Base-by-base conservation (phyloP, 345 rosid genomes). In the Eucalyptus rudis region DNA sequence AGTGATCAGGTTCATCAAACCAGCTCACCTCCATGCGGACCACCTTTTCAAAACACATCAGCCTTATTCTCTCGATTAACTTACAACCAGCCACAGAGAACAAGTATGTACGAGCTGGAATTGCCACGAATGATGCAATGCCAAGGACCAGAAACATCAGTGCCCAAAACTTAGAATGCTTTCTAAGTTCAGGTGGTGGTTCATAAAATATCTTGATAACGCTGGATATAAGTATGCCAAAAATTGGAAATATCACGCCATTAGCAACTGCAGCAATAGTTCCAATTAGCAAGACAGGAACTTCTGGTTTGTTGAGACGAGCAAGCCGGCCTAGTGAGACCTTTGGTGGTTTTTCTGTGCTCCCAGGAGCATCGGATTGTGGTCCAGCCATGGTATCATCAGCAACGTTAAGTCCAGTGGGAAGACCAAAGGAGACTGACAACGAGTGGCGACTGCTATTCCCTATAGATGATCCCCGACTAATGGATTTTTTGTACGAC, bases 1-100 rank as follows among this genome's bases (percentile, higher is more conserved):
- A 96, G 90, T 97, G 93, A 86, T 92, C 93, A 27, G 95, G 93
- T 71, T 93, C 95, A 90, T 97, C 99, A 47, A 97, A 97, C 98
- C 99, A 97, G 54, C 97, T 91, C 86, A 96, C 93, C 92, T 97
- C 99, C 99, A 96, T 97, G 62, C 54, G 90, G 90, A 97, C 95
- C 50, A 96, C 96, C 91, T 94, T 97, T 95, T 97, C 94, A 71
- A 96, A 97, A 89, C 99, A 96, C 89, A 94, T 89, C 8, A 96
- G 84, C 89, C 98, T 91, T 80, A 97, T 92, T 86, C 98, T 90
- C 87, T 93, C 93, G 89, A 97, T 93, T 49, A 96, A 84, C 86
- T 91, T 97, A 86, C 93, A 91, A 19, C 99, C 99, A 7, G 98
- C 98, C 40, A 96, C 90, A 1, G 98, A 90, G 90, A 96, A 97